Base-by-base conservation (phyloP, 805 yeast species). In the Yarrowia hollandica region DNA sequence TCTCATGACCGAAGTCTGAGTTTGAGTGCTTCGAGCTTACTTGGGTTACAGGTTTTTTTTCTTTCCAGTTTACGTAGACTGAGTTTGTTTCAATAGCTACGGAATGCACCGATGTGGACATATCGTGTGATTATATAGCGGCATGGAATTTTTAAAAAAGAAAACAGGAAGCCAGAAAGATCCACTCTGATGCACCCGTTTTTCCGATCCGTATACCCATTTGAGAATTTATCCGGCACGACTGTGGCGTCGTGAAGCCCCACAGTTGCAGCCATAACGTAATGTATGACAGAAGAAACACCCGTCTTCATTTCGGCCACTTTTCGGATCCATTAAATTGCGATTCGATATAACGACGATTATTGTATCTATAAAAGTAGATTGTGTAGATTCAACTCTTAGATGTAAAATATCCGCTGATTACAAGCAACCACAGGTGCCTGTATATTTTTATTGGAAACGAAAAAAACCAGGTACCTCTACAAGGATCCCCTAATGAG, bases 171-270 rank as follows among this genome's bases (percentile, higher is more conserved):
- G 14, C 18, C 3, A 22, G n/a, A 14, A 19, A 22, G 39, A 37
- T 25, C 41, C 41, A 14, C 41, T 35, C 39, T 7, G 37, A 21
- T n/a, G 30, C n/a, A 23, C 14, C n/a, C 19, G 19, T n/a, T 16
- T 15, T 33, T 23, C 30, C 18, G 31, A 25, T 12, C 46, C 28
- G 46, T 16, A 11, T 10, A n/a, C 4, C 15, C 26, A 8, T 41
- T 31, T 30, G 46, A 16, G n/a, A 25, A 41, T 41, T 41, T 15
- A 41, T 41, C 46, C 46, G 46, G 16, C 42, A 14, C 14, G 12
- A 18, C 10, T 7, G 25, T 19, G 22, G 25, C 44, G 30, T 21
- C 16, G 18, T 7, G 10, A 14, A 22, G 26, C 18, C 18, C 26
- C 12, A 15, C n/a, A 3, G 15, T 5, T 35, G 41, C 41, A 37